Percentiles rank a stretch among this genome's conserved stretches.
Evolutionary conservation across 2,329 filamentous ascomycete species (phyloP).

Genomic region (Nothophaeocryptopus gaeumannii): DNA sequence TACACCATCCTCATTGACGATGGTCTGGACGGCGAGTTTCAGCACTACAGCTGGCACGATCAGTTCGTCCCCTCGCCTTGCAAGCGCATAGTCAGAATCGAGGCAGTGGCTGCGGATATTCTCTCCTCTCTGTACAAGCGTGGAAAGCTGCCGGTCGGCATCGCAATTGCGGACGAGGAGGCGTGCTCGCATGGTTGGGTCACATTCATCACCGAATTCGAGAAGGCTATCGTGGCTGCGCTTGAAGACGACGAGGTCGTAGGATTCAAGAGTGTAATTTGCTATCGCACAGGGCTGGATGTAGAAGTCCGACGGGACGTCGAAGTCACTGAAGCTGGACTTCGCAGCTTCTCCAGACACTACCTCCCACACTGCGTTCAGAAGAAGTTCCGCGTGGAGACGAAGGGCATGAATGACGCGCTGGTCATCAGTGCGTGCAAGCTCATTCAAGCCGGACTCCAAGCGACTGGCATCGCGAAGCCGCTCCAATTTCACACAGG

Average conservation of each 20-base stretch:
- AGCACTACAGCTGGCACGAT: conserved; percentile 64
- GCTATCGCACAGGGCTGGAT: conserved; percentile 72
- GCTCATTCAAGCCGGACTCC: conserved; percentile 50
- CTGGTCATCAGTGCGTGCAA: conserved; percentile 64
- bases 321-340: conserved; percentile 31
- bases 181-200: conserved; percentile 37
- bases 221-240: conserved; percentile 53
- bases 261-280: conserved; percentile 80
- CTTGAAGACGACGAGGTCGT: conserved; percentile 66
- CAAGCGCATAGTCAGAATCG: conserved; percentile 75
- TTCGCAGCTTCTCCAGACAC: conserved; percentile 37
- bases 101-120: conserved; percentile 65
- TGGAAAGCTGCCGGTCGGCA: conserved; percentile 28
- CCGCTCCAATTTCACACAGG: conserved; percentile 83
- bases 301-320: conserved; percentile 53
- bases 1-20: conserved; percentile 77
- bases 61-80: conserved; percentile 61
- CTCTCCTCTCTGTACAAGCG: conserved; percentile 47
- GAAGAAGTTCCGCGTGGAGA: conserved; percentile 54
- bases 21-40: conserved; percentile 60
- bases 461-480: conserved; percentile 53
- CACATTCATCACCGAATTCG: conserved; percentile 51
- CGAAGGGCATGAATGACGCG: conserved; percentile 65
- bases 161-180: conserved; percentile 31
- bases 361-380: conserved; percentile 41